Evolutionary conservation across 2,329 filamentous ascomycete species (phyloP).

Genomic region (Teratosphaeria nubilosa): DNA sequence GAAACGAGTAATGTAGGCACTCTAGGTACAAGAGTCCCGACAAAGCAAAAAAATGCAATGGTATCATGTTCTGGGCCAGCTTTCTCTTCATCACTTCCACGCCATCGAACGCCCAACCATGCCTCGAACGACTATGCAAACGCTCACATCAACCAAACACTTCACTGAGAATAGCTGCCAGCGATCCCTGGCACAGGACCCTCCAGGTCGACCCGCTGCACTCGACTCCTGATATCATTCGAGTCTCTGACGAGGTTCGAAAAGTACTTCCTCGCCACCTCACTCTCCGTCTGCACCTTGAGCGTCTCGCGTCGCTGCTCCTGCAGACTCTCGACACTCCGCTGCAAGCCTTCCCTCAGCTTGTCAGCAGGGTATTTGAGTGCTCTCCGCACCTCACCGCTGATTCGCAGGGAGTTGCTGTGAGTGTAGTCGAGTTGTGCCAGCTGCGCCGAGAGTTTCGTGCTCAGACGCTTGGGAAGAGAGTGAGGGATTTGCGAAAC

Average conservation of each 20-base stretch:
- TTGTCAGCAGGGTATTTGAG: constrained; percentile 80
- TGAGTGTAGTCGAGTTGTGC: constrained; percentile 85
- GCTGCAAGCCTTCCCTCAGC: constrained; percentile 71
- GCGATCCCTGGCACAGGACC: constrained; percentile 38
- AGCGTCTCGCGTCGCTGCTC: constrained; percentile 72
- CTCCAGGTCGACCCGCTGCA: constrained; percentile 44
- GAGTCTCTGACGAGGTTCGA: constrained; percentile 64
- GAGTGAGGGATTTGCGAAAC: constrained; percentile 81
- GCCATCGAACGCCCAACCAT: background rate
- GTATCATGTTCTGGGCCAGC: background rate
- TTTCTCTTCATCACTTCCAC: background rate
- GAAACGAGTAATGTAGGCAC: background rate
- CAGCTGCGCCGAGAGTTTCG: constrained; percentile 75
- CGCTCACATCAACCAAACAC: background rate
- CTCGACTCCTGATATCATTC: constrained; percentile 37
- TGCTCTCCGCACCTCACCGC: constrained; percentile 75
- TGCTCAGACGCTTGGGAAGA: constrained; percentile 72
- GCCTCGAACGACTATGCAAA: background rate
- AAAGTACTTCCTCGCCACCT: constrained; percentile 85
- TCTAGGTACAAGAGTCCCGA: background rate
- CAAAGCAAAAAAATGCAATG: background rate
- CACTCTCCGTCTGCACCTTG: constrained; percentile 73
- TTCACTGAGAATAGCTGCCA: constrained; percentile 18
- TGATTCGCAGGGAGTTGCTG: constrained; percentile 73
- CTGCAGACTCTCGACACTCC: constrained; percentile 70